Conservation (phyloP, 257 asterid genomes). For the Petunia axillaris region DNA sequence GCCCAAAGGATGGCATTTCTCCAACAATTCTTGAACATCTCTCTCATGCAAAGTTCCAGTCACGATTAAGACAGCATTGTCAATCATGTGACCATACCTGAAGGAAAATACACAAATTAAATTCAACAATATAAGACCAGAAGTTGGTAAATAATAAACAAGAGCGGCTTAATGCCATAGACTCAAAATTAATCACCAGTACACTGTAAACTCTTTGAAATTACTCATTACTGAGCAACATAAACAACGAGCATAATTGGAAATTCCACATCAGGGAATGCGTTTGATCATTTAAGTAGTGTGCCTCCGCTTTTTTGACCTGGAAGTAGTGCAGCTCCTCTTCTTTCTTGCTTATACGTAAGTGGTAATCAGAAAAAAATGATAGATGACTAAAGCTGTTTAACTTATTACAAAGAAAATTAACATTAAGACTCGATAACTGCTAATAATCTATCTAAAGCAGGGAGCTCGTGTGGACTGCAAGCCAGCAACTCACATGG, state of each 20-base stretch:
- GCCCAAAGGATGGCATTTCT: constrained; percentile 93
- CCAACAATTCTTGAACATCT: constrained; percentile 88
- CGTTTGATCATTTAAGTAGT: too few relatives aligned
- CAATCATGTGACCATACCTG: constrained; percentile 96
- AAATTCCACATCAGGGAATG: background rate
- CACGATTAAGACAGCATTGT: constrained; percentile 86
- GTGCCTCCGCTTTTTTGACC: too few relatives aligned
- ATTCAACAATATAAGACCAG: background rate
- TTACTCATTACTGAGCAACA: background rate
- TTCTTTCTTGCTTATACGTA: background rate
- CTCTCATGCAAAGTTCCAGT: constrained; percentile 95
- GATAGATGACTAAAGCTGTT: background rate
- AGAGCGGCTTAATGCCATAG: background rate
- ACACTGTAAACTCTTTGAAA: background rate
- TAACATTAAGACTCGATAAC: background rate
- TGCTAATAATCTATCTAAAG: too few relatives aligned
- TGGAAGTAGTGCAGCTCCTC: background rate
- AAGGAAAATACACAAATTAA: constrained; percentile 9
- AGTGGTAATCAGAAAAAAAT: too few relatives aligned
- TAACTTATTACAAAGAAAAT: background rate
- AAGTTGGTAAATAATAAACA: too few relatives aligned
- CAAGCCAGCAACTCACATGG: background rate
- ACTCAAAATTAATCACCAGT: background rate
- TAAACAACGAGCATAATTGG: background rate
- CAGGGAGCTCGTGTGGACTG: background rate